Evolutionary conservation across 305 asterid species (phyloP), one percentile per base, ranked within the genome.

Genomic region (Fraxinus platypoda): DNA sequence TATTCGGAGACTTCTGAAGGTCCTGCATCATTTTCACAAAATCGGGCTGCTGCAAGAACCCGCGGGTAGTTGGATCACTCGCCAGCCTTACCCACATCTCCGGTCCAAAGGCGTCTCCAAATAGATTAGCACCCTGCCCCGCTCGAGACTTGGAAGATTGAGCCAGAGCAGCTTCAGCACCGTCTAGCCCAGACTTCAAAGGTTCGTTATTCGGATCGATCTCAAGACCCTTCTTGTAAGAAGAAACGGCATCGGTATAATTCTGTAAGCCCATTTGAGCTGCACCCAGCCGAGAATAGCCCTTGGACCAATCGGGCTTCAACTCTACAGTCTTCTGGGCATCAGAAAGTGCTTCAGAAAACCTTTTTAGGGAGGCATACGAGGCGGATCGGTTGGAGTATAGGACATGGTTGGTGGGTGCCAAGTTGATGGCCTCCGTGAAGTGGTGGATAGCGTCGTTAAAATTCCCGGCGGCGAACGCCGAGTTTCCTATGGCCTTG

Each of bases 321-420:
- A 93, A 87, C 71, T 95, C 95, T 25, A 93, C 94, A n/a, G 97
- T 93, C 81, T 92, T 91, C 77, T 89, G 80, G 11, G 97, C 98
- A 41, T 95, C 97, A 46, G 93, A 12, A 8, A 95, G 90, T 19
- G 98, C 98, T 19, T 91, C 91, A 13, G 93, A 49, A 86, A 82
- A 95, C 3, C 85, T 83, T 57, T 79, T 81, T 62, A 93, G 87
- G 0, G 98, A 95, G 30, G 98, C 98, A 77, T 90, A 86, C 49
- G 98, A 87, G 43, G 98, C 98, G 77, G 98, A 95, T 84, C 98
- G 90, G 84, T 95, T 95, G 81, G 98, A 95, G 85, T 91, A 95
- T 82, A 95, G 90, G 38, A 92, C 95, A 78, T 95, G 98, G 84
- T 92, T 93, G 15, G 89, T 78, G 0, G 98, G 97, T n/a, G 93